A percentile compares a stretch with the other conserved stretches of the same genome.
phyloP scores from a whole-genome alignment of 2,329 filamentous ascomycete species.

The Arthrobotrys iridis region DNA sequence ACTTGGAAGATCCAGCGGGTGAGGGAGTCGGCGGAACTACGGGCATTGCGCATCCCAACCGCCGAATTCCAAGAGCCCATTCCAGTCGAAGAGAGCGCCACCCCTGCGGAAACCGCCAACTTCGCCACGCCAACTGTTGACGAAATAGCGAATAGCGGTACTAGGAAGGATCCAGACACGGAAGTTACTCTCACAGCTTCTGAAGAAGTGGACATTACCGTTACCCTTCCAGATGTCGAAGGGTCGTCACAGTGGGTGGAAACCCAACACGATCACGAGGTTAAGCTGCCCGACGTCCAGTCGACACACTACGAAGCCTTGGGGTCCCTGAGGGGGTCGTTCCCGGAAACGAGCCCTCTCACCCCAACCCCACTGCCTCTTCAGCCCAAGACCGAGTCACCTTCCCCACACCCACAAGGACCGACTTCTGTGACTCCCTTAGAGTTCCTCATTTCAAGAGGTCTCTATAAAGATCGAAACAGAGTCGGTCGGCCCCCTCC shows the following conservation, averaged over 20 bases:
- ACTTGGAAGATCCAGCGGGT: conserved; percentile 6
- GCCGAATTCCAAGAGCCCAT: not conserved
- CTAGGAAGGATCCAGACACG: not conserved
- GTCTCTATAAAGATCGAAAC: not conserved
- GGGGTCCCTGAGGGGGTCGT: no score
- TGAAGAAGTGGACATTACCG: not conserved
- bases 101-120: not conserved
- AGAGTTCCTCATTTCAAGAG: conserved; percentile 37
- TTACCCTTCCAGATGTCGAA: not conserved
- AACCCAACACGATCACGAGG: no score
- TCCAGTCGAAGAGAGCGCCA: not conserved
- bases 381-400: not conserved
- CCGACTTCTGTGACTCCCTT: conserved; percentile 12
- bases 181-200: not conserved
- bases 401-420: not conserved
- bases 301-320: no score
- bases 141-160: not conserved
- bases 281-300: no score
- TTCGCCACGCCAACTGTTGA: no score
- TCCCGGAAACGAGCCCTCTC: not conserved
- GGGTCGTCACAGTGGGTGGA: not conserved
- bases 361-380: not conserved
- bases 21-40: not conserved
- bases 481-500: not conserved
- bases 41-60: not conserved